Evolutionary conservation across 768 basidiomycete genomes (phyloP).

Genomic region (Tephrocybe sp.): DNA sequence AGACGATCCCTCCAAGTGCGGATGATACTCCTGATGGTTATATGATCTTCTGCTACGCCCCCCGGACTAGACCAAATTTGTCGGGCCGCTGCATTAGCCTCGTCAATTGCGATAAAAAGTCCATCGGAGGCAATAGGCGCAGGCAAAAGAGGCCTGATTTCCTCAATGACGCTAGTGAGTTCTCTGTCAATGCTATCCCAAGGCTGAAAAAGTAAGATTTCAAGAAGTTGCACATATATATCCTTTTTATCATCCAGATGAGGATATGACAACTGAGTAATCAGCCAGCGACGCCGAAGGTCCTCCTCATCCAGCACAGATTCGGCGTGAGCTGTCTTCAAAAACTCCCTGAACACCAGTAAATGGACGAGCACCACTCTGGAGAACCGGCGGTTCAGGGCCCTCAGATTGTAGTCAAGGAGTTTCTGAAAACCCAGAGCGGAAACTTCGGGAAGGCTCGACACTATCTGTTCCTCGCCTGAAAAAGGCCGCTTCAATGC

Average conservation of each 20-base stretch:
- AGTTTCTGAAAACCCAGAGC: not conserved
- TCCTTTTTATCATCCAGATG: not conserved
- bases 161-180: not conserved
- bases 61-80: not conserved
- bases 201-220: too few species aligned
- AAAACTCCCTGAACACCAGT: not conserved
- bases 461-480: not conserved
- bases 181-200: not conserved
- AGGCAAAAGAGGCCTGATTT: not conserved
- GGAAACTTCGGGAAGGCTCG: not conserved
- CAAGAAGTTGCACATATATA: not conserved
- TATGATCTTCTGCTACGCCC: not conserved
- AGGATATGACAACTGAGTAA: not conserved
- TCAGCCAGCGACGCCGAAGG: slow-evolving; percentile 1
- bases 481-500: not conserved
- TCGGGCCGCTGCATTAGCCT: not conserved
- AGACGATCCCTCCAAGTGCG: not conserved
- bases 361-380: slow-evolving; percentile 1
- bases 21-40: not conserved
- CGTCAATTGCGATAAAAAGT: not conserved
- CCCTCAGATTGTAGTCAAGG: not conserved
- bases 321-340: not conserved
- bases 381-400: not conserved
- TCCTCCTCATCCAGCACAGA: not conserved
- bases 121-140: not conserved